Evolutionary conservation across 2,329 filamentous ascomycete species (phyloP).

Genomic region (Talaromyces sp.): DNA sequence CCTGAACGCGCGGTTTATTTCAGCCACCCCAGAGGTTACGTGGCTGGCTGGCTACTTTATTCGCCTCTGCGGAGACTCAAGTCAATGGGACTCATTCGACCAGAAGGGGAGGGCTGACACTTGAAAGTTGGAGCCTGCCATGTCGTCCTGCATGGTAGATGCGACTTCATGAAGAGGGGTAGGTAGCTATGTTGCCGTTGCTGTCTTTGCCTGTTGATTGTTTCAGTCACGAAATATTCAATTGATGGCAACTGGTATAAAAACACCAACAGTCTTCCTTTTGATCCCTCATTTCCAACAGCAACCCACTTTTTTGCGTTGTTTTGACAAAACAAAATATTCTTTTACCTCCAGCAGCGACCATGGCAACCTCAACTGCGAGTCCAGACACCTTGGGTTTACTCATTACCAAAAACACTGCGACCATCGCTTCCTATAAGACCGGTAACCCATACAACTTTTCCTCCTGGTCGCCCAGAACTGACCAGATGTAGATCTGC

Average conservation of each 20-base stretch:
- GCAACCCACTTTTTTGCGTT: too few relatives aligned
- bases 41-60: background rate
- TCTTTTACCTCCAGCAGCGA: background rate
- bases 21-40: background rate
- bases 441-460: background rate
- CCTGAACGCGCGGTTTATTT: background rate
- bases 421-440: background rate
- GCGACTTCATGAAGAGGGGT: background rate
- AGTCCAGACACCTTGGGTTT: background rate
- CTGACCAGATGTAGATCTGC: background rate
- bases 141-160: background rate
- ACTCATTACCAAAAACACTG: background rate
- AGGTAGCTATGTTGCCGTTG: background rate
- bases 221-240: background rate
- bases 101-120: too few relatives aligned
- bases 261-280: too few relatives aligned
- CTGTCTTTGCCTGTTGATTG: too few relatives aligned
- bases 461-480: background rate
- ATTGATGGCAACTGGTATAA: too few relatives aligned
- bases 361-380: background rate
- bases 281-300: too few relatives aligned
- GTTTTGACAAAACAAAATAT: too few relatives aligned
- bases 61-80: background rate
- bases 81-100: background rate
- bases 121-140: background rate